Evolutionary conservation across 192 early-diverging fungal species (phyloP).

Genomic region (Hyaloraphidium curvatum): DNA sequence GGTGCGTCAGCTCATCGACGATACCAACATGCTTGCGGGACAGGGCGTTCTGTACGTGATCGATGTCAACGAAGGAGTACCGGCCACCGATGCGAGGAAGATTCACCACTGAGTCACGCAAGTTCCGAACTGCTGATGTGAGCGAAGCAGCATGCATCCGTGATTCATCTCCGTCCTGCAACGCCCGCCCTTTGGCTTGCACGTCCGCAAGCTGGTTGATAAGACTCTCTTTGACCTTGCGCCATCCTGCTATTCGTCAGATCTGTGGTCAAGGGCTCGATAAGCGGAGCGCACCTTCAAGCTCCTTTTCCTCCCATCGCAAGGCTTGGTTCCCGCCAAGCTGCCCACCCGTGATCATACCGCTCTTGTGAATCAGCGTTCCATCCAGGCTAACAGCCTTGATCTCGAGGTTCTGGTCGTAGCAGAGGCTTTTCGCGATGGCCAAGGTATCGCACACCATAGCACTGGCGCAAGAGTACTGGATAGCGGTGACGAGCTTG

Average conservation of each 20-base stretch:
- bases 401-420: constrained; percentile 59
- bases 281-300: constrained; percentile 36
- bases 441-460: constrained; percentile 78
- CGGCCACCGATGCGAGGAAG: no score
- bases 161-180: no score
- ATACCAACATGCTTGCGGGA: no score
- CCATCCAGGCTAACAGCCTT: constrained; percentile 89
- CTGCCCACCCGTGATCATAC: constrained; percentile 74
- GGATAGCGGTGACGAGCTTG: constrained; percentile 53
- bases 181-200: no score
- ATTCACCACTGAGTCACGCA: no score
- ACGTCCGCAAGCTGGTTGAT: no score
- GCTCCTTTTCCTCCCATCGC: constrained; percentile 74
- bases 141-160: no score
- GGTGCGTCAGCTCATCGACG: no score
- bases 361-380: constrained; percentile 84
- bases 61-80: no score
- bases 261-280: neutral
- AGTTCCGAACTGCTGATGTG: no score
- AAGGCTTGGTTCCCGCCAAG: constrained; percentile 13
- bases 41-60: no score
- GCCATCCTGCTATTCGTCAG: neutral
- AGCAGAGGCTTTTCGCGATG: constrained; percentile 70
- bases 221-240: neutral
- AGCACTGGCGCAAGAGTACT: constrained; percentile 79